Conservation (phyloP, 192 early-diverging fungal species). For the Jimgerdemannia lactiflua region DNA sequence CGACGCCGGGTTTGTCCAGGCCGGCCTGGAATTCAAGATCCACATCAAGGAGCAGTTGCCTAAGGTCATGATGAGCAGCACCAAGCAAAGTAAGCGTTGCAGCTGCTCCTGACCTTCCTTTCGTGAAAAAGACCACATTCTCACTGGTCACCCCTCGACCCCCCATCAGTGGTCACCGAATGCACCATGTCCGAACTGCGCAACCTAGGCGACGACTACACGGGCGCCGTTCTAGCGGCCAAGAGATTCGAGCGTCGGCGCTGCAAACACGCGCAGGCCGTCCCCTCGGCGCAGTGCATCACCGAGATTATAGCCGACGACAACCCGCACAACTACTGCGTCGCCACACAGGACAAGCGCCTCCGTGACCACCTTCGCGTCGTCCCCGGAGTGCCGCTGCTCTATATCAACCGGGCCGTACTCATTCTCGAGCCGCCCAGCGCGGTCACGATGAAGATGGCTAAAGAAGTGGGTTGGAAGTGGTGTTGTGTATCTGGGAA, state of each 20-base stretch:
- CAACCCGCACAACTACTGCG: conserved; percentile 84
- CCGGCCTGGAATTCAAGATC: conserved; percentile 58
- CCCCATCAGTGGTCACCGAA: conserved; percentile 49
- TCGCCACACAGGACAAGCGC: conserved; percentile 75
- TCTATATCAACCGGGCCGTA: conserved; percentile 77
- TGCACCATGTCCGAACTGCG: conserved; percentile 77
- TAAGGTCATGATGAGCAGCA: conserved; percentile 59
- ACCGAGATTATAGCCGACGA: conserved; percentile 65
- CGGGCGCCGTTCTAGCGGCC: conserved; percentile 53
- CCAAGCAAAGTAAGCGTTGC: conserved; percentile 58
- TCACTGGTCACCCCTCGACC: conserved; percentile 1
- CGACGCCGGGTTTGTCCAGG: conserved; percentile 79
- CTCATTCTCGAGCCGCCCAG: conserved; percentile 81
- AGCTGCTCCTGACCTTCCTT: not conserved
- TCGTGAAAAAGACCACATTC: not conserved
- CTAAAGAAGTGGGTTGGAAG: not conserved
- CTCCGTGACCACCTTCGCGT: conserved; percentile 60
- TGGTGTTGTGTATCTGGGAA: no score
- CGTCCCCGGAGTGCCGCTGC: conserved; percentile 83
- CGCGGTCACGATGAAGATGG: conserved; percentile 39
- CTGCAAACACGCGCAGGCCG: conserved; percentile 70
- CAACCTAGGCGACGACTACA: conserved; percentile 58
- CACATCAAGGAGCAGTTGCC: conserved; percentile 62
- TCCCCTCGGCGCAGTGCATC: conserved; percentile 68
- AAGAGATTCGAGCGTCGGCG: conserved; percentile 76